Conservation (phyloP, 2,329 filamentous ascomycete species). For the Balansia obtecta region DNA sequence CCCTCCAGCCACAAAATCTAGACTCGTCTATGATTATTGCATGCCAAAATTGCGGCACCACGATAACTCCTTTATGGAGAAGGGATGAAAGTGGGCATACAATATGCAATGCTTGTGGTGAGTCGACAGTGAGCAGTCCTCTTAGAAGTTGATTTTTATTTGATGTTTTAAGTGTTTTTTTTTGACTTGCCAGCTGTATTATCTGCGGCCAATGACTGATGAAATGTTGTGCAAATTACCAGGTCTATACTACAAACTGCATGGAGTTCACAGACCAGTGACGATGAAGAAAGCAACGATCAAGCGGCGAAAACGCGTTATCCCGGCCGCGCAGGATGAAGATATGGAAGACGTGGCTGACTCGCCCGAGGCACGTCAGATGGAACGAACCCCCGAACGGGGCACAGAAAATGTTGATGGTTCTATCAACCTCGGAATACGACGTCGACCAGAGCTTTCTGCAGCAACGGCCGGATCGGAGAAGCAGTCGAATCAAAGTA, state of each 20-base stretch:
- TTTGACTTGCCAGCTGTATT: not conserved
- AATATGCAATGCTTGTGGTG: slow-evolving; percentile 97
- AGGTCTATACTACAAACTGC: slow-evolving; percentile 92
- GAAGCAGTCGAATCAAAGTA: slow-evolving; percentile 26
- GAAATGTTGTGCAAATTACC: too few relatives aligned
- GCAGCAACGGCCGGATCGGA: slow-evolving; percentile 35
- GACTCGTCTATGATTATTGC: slow-evolving; percentile 53
- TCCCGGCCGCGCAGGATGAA: slow-evolving; percentile 55
- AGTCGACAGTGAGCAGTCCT: slow-evolving; percentile 20
- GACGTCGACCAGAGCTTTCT: slow-evolving; percentile 31
- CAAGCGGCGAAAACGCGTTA: slow-evolving; percentile 87
- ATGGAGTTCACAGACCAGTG: slow-evolving; percentile 82
- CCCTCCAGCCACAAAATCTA: slow-evolving; percentile 18
- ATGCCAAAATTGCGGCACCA: slow-evolving; percentile 94
- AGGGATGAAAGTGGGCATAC: slow-evolving; percentile 89
- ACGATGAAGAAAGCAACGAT: slow-evolving; percentile 99
- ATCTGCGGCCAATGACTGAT: not conserved
- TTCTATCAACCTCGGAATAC: slow-evolving; percentile 49
- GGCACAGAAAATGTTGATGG: slow-evolving; percentile 51
- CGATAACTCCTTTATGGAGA: slow-evolving; percentile 91
- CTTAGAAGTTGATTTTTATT: too few relatives aligned
- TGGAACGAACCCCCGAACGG: slow-evolving; percentile 30
- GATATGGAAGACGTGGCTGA: slow-evolving; percentile 37
- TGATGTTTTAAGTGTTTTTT: too few relatives aligned
- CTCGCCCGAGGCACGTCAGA: slow-evolving; percentile 25